Percentiles rank a stretch among this genome's conserved stretches.
Evolutionary conservation across 768 basidiomycete genomes (phyloP).

Genomic region (Mycena kentingensis): DNA sequence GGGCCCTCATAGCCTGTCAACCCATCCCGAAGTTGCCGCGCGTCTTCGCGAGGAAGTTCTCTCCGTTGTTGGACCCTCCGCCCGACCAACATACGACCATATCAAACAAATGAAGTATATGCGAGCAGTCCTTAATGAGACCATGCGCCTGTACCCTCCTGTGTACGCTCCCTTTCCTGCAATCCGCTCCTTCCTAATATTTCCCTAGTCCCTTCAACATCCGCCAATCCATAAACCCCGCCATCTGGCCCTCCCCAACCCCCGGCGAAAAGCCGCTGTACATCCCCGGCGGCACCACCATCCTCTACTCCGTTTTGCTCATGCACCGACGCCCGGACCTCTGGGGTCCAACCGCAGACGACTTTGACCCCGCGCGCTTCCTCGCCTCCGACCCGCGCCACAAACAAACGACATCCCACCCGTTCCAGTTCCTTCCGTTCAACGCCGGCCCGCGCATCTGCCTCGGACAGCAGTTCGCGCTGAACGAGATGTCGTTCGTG

Average conservation of each 20-base stretch:
- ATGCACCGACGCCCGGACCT: slow-evolving; percentile 43
- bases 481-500: slow-evolving; percentile 21
- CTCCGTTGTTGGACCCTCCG: slow-evolving; percentile 40
- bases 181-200: not conserved
- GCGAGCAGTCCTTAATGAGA: slow-evolving; percentile 46
- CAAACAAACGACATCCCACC: slow-evolving; percentile 44
- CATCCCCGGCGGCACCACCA: too few species aligned
- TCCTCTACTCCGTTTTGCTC: slow-evolving; percentile 35
- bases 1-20: not conserved
- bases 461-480: slow-evolving; percentile 17
- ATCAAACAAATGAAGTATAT: slow-evolving; percentile 52
- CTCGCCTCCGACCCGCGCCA: slow-evolving; percentile 45
- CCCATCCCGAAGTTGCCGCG: slow-evolving; percentile 45
- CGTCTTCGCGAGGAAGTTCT: slow-evolving; percentile 55
- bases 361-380: slow-evolving; percentile 56
- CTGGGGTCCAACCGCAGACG: slow-evolving; percentile 51
- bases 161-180: slow-evolving; percentile 37
- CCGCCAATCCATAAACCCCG: slow-evolving; percentile 31
- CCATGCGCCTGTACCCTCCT: slow-evolving; percentile 53
- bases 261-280: slow-evolving; percentile 18
- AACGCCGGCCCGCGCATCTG: slow-evolving; percentile 42
- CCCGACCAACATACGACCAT: slow-evolving; percentile 53
- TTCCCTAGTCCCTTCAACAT: not conserved
- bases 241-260: slow-evolving; percentile 27
- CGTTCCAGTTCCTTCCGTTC: slow-evolving; percentile 50